Evolutionary conservation across 345 rosid genomes (phyloP), one percentile per base, ranked within the genome.

Genomic region (Populus ilicifolia): DNA sequence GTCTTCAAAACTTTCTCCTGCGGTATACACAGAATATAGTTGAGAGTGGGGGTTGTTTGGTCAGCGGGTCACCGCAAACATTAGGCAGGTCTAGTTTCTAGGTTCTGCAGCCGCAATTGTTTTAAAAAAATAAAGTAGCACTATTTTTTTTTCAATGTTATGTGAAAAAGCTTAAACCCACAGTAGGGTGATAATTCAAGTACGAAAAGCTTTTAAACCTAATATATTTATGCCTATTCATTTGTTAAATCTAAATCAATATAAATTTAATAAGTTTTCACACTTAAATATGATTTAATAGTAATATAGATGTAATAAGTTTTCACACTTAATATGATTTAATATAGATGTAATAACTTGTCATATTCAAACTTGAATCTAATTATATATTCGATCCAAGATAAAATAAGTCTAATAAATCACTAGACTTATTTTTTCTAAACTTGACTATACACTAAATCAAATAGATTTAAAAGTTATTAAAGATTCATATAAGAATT

Each of bases 1-100:
- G 74, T 44, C 18, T 81, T 81, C 81, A 86, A 70, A 70, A 69
- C 79, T 77, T 63, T 83, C 87, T 25, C 90, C 97, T 88, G 73
- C 56, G 23, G 23, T 54, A 66, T 10, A n/a, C 44, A 44, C 29
- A 50, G 18, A 25, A 48, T 5, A 38, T 35, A 46, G 16, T 17
- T 8, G 67, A 63, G 6, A 52, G 23, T 6, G 36, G 17, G n/a
- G 20, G 16, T 0, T 30, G 20, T 13, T 11, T 3, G 41, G 46
- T 44, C n/a, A 33, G 50, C 5, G n/a, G 59, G 25, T 29, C 46
- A 46, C 27, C 73, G n/a, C 23, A 8, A 11, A 21, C 29, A 25
- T 27, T 4, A 27, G 59, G 59, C 59, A 6, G 21, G 9, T 2
- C 23, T 20, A 52, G n/a, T 52, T 52, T 52, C 23, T 52, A 6